Evolutionary conservation across 2,329 filamentous ascomycete genomes (phyloP).

Genomic region (Sporothrix variecibatus): DNA sequence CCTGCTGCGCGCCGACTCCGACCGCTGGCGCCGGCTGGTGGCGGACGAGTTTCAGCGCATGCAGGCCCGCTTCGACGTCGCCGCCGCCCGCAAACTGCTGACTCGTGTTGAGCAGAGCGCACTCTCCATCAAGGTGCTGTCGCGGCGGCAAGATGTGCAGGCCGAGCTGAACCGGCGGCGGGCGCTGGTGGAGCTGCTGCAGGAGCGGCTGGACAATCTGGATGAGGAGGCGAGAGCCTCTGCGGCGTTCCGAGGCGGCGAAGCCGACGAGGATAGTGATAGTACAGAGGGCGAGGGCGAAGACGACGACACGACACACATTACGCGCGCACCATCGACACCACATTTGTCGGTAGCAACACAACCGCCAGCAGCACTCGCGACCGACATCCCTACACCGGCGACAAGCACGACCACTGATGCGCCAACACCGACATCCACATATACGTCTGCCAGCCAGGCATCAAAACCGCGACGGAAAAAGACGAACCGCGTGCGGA

Average conservation of each 20-base stretch:
- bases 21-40: slow-evolving; percentile 59
- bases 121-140: slow-evolving; percentile 56
- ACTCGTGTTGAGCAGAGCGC: slow-evolving; percentile 71
- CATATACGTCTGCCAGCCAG: not conserved
- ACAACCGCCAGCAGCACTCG: not conserved
- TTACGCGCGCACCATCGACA: slow-evolving; percentile 52
- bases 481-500: slow-evolving; percentile 20
- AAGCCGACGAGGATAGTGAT: slow-evolving; percentile 44
- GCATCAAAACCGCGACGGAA: slow-evolving; percentile 1
- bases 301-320: slow-evolving; percentile 48
- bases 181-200: slow-evolving; percentile 65
- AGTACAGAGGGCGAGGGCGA: slow-evolving; percentile 49
- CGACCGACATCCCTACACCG: not conserved
- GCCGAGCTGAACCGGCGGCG: slow-evolving; percentile 65
- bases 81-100: slow-evolving; percentile 69
- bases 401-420: not conserved
- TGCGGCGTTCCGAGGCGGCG: slow-evolving; percentile 37
- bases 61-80: slow-evolving; percentile 65
- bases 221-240: slow-evolving; percentile 55
- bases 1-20: slow-evolving; percentile 62
- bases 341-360: not conserved
- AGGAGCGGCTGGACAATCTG: slow-evolving; percentile 67
- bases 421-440: not conserved
- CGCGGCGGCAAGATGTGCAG: slow-evolving; percentile 62
- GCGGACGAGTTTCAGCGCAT: slow-evolving; percentile 67